Percentiles rank a stretch among this genome's conserved stretches.
Evolutionary conservation across 2,329 filamentous ascomycete genomes (phyloP).

Genomic region (Penicillium corylophilum): DNA sequence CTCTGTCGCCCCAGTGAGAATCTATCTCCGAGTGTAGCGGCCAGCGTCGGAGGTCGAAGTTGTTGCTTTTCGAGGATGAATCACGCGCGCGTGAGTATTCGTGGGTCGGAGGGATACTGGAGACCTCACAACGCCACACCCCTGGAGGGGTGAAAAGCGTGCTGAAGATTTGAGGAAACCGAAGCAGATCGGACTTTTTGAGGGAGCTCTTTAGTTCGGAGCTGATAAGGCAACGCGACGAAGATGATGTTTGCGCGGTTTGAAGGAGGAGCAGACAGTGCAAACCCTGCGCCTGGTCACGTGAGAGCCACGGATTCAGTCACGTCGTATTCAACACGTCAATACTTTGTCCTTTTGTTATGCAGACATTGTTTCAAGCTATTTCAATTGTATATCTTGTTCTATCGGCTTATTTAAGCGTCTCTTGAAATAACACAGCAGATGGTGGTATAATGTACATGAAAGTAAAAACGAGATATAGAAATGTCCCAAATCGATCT

Average conservation of each 20-base stretch:
- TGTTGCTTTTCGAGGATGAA: not conserved
- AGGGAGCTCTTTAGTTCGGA: conserved; percentile 15
- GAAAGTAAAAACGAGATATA: not conserved
- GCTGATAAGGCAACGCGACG: conserved; percentile 27
- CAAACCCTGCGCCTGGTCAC: conserved; percentile 32
- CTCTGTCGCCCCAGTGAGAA: too few species aligned
- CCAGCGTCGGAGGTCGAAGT: not conserved
- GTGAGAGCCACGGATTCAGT: conserved; percentile 1
- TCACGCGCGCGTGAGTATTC: not conserved
- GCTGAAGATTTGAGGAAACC: conserved; percentile 6
- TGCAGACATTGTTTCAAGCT: not conserved
- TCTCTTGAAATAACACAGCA: not conserved
- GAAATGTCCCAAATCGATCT: not conserved
- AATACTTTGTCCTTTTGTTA: not conserved
- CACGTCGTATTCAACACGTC: not conserved
- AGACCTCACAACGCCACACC: conserved; percentile 11
- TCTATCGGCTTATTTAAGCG: not conserved
- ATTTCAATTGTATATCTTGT: not conserved
- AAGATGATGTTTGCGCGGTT: conserved; percentile 41
- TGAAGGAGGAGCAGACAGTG: conserved; percentile 43
- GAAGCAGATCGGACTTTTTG: not conserved
- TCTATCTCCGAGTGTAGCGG: not conserved
- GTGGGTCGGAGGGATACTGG: not conserved
- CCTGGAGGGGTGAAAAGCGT: conserved; percentile 14
- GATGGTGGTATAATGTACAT: not conserved